Evolutionary conservation across 2,329 filamentous ascomycete genomes (phyloP), one percentile per base, ranked within the genome.

Genomic region (Aspergillus chevalieri): DNA sequence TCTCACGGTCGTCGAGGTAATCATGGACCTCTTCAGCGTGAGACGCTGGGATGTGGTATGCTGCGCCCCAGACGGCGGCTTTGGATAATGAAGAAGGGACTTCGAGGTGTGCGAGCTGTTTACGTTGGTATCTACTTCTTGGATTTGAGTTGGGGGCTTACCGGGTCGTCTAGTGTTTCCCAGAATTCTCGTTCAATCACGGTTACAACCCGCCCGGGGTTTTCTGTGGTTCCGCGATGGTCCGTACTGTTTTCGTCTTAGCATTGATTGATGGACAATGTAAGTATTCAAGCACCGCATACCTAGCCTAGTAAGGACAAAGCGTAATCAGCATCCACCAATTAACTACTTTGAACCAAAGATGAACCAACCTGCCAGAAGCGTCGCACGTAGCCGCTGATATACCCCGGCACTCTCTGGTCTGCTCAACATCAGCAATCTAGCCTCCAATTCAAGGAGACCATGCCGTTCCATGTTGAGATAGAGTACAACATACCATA

Each of bases 1-100:
- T 95, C 71, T 98, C 93, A 43, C 93, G 85, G 57, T 96, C 92
- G 69, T 97, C 91, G 44, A 98, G 87, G 67, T 96, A 96, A 51
- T 84, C 80, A 58, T 88, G 85, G 3, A 96, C 92, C 72, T 92
- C 85, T 52, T 83, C 78, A 19, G 94, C 89, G 57, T 84, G 80
- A 2, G 81, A 76, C 6, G 84, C 70, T 24, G 79, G 77, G 69
- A 95, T 92, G 64, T 92, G 87, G 74, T 96, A 94, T 55, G 92
- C 93, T 14, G 89, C 87, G 50, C 93, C 93, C 91, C 91, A 97
- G 60, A 96, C 89, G 60, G 80, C 49, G 79, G 61, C 65, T 50
- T 57, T 58, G 5, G 67, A 59, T 4, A 59, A 63, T 41, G 38
- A 41, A 7, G 15, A 19, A 0, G 38, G 38, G 38, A 41, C 17